Evolutionary conservation across 805 yeast species (phyloP), one percentile per base, ranked within the genome.

Genomic region (Teunomyces tritomae): DNA sequence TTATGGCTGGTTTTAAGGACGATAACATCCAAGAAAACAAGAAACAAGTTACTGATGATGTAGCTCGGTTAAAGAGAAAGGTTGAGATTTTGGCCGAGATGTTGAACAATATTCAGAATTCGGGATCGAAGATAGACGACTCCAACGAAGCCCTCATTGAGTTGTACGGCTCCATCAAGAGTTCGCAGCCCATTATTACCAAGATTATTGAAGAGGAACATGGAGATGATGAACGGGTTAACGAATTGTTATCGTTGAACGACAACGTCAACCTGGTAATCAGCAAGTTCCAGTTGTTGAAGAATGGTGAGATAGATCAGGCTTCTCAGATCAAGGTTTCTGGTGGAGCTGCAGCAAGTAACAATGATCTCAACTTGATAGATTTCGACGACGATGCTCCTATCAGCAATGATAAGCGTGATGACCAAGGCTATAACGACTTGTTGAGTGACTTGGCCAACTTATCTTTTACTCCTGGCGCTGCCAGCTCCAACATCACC

Each of bases 1-100:
- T 94, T 56, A 90, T 94, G 97, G 96, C 98, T 4, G 99, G 99
- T 5, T 94, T 89, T 74, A 87, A 87, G 65, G 89, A 87, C 59
- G 96, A 90, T 63, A 81, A 83, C 51, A 72, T 78, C 14, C 80
- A 82, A 46, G 87, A 84, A 57, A 87, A 89, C 54, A 83, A 82
- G 60, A 88, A 87, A 48, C 82, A 87, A 57, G 85, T 91, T 29
- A 83, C 85, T 29, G 89, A 86, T 53, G 98, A 94, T 61, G 74
- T 94, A 45, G 89, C 87, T 42, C 85, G 87, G 63, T 77, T 94
- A 58, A 84, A 82, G 57, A 79, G 96, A 48, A 94, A 94, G 68
- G 87, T 89, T 10, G 96, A 88, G 54, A 74, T 94, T 39, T 80
- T 94, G 52, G 84, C 85, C 47, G 97, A 92, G 57, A 91, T 94